These are phyloP conservation scores for Bryum argenteum DNA, from an alignment of 225 moss, liverwort and hornwort species.

Conservation along the genomic window DNA sequence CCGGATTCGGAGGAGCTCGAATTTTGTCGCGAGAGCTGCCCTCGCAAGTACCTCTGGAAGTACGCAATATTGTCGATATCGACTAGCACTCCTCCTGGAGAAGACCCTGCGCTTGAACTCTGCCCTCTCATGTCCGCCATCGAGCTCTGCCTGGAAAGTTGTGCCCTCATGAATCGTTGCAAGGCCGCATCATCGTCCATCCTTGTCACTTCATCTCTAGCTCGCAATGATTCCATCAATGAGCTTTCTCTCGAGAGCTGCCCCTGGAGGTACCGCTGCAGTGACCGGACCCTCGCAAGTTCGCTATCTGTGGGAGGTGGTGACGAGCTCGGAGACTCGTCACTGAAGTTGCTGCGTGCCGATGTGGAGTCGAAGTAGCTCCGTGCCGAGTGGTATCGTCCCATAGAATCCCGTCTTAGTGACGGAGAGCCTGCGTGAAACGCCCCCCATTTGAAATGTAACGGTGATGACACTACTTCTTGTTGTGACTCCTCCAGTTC, in stretches of 20 bases:
- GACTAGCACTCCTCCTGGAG: neutral
- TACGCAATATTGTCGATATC: conserved; percentile 15
- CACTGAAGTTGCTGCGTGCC: conserved; percentile 41
- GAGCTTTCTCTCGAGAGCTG: conserved; percentile 42
- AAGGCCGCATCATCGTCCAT: conserved; percentile 30
- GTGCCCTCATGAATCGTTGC: conserved; percentile 43
- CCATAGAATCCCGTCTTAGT: conserved; percentile 28
- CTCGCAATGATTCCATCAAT: conserved; percentile 35
- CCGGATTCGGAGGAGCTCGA: conserved; percentile 41
- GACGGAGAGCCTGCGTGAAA: conserved; percentile 34
- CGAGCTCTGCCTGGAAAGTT: conserved; percentile 39
- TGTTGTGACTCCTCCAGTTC: conserved; percentile 27
- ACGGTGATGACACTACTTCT: conserved; percentile 30
- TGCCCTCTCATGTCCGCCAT: conserved; percentile 33
- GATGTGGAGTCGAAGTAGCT: conserved; percentile 42
- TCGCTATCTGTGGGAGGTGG: conserved; percentile 24
- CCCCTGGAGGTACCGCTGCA: conserved; percentile 47
- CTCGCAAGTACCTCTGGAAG: conserved; percentile 37
- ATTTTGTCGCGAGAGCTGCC: conserved; percentile 38
- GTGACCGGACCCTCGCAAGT: conserved; percentile 28
- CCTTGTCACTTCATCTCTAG: conserved; percentile 35
- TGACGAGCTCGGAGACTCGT: conserved; percentile 30
- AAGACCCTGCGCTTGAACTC: conserved; percentile 30
- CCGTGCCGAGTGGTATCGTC: conserved; percentile 45
- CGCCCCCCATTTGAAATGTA: conserved; percentile 40